A percentile compares a stretch with the other conserved stretches of the same genome.
These are phyloP conservation scores for Tylopilus rubrobrunneus DNA, from an alignment of 768 basidiomycete genomes.

Conservation along the genomic window DNA sequence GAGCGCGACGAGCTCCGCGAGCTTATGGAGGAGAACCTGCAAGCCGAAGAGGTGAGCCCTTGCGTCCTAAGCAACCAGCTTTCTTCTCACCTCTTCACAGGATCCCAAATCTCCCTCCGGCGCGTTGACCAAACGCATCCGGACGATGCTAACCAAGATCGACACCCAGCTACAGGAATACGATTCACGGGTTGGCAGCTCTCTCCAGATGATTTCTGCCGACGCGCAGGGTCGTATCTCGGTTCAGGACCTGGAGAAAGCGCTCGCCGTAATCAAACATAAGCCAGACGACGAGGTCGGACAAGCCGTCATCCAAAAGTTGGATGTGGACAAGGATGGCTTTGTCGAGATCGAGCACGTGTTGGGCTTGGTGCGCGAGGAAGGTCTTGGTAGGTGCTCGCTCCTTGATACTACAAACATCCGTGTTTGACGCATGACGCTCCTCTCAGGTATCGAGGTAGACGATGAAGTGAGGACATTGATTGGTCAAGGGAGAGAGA, in stretches of 20 bases:
- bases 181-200: conserved; percentile 80
- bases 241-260: conserved; percentile 84
- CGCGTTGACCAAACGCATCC: conserved; percentile 93
- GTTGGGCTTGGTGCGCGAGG: conserved; percentile 80
- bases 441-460: conserved; percentile 62
- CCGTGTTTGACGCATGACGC: neutral
- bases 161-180: conserved; percentile 90
- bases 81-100: conserved; percentile 28
- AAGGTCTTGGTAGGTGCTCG: conserved; percentile 63
- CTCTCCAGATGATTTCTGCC: conserved; percentile 81
- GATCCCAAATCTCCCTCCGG: conserved; percentile 78
- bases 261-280: conserved; percentile 91
- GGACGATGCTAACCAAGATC: conserved; percentile 93
- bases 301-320: conserved; percentile 81
- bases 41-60: conserved; percentile 71
- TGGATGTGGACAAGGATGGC: conserved; percentile 95
- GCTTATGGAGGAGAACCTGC: conserved; percentile 92
- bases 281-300: conserved; percentile 87
- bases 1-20: conserved; percentile 88
- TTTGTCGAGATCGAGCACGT: conserved; percentile 96
- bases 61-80: neutral
- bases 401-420: neutral
- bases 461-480: conserved; percentile 83
- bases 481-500: conserved; percentile 78
- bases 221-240: conserved; percentile 88